A percentile compares a stretch with the other conserved stretches of the same genome.
Evolutionary conservation across 495 filamentous ascomycete species (phyloP).

Genomic region (Xylaria sp.): DNA sequence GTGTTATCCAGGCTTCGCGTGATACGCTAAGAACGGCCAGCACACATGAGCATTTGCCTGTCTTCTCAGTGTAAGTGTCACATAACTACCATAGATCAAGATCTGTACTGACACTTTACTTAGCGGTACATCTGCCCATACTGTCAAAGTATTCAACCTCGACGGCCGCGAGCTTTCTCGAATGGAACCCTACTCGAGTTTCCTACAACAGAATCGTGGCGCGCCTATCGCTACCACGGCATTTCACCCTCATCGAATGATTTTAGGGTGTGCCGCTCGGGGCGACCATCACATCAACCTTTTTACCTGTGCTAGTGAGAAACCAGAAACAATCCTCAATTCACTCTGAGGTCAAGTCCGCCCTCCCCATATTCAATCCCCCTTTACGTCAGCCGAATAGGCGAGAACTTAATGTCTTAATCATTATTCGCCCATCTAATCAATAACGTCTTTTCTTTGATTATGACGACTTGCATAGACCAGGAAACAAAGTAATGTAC

Average conservation of each 20-base stretch:
- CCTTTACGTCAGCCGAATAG: slow-evolving; percentile 11
- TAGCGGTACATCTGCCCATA: slow-evolving; percentile 86
- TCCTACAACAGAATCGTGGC: slow-evolving; percentile 78
- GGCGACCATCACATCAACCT: slow-evolving; percentile 77
- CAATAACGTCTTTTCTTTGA: slow-evolving; percentile 10
- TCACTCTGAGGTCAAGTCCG: slow-evolving; percentile 14
- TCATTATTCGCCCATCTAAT: slow-evolving; percentile 6
- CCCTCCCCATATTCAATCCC: neutral
- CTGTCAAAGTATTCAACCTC: slow-evolving; percentile 90
- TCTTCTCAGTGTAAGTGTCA: slow-evolving; percentile 87
- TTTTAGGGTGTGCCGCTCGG: slow-evolving; percentile 82
- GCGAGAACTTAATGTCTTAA: neutral
- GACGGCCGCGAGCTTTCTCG: slow-evolving; percentile 77
- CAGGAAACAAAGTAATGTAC: neutral
- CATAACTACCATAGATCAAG: slow-evolving; percentile 11
- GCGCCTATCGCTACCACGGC: slow-evolving; percentile 85
- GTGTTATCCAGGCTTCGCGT: slow-evolving; percentile 75
- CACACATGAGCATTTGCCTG: slow-evolving; percentile 95
- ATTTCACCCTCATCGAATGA: slow-evolving; percentile 95
- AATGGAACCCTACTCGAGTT: slow-evolving; percentile 86
- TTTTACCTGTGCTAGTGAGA: slow-evolving; percentile 63
- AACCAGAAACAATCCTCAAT: slow-evolving; percentile 37
- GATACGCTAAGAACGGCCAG: slow-evolving; percentile 83
- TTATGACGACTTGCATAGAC: slow-evolving; percentile 20
- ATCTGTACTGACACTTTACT: slow-evolving; percentile 38